These are phyloP conservation scores for Kitagawia praeruptora DNA, from an alignment of 129 eudicot genomes.

Conservation along the genomic window DNA sequence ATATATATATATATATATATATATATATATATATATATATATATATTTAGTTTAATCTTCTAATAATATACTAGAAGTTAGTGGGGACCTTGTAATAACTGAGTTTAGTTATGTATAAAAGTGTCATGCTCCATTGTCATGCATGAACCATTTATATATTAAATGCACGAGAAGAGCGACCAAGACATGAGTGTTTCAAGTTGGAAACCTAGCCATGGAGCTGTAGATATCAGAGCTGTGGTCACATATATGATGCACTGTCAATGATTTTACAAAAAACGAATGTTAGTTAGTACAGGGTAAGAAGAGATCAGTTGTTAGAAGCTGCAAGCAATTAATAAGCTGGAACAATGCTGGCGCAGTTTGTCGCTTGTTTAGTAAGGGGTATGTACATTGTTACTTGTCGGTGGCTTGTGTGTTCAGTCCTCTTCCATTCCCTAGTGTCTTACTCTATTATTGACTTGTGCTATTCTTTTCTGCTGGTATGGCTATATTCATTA, in stretches of 20 bases:
- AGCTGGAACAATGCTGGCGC: background rate
- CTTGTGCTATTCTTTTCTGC: background rate
- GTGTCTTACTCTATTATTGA: background rate
- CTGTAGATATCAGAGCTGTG: background rate
- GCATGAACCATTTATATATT: too few species aligned
- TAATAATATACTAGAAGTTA: too few species aligned
- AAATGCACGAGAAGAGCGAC: background rate
- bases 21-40: too few species aligned
- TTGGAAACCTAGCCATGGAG: background rate
- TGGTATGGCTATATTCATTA: background rate
- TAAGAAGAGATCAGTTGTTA: background rate
- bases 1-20: too few species aligned
- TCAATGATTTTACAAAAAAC: background rate
- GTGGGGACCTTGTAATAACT: too few species aligned
- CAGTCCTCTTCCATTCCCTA: background rate
- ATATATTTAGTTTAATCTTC: too few species aligned
- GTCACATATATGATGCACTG: background rate
- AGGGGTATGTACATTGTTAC: background rate
- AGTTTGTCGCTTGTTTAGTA: background rate
- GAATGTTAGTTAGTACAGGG: background rate
- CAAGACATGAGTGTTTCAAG: background rate
- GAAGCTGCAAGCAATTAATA: background rate
- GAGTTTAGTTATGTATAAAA: too few species aligned
- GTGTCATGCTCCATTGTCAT: too few species aligned
- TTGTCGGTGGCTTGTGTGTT: background rate